phyloP scores from a whole-genome alignment of 2,329 filamentous ascomycete genomes.

The Metarhizium robertsii region DNA sequence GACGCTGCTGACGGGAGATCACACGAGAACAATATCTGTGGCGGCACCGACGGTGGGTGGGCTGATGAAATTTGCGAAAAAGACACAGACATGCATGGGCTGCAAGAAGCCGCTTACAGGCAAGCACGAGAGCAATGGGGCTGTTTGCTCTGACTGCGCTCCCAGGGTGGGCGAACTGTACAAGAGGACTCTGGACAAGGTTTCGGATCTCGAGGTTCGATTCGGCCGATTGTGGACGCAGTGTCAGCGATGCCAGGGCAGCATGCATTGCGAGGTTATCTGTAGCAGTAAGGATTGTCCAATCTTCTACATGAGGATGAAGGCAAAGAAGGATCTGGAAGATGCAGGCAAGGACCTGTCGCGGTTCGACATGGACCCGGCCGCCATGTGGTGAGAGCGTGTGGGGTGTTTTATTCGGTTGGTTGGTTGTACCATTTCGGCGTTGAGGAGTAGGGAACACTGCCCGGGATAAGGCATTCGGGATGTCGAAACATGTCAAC shows the following conservation, averaged over 20 bases:
- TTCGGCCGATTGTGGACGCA: conserved; percentile 96
- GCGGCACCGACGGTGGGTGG: conserved; percentile 86
- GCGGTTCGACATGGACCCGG: conserved; percentile 80
- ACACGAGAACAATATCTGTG: conserved; percentile 89
- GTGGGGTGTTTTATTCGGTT: neutral
- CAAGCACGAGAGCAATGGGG: conserved; percentile 71
- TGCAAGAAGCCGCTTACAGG: conserved; percentile 91
- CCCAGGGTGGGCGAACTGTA: conserved; percentile 87
- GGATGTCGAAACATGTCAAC: neutral
- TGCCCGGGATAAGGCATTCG: neutral
- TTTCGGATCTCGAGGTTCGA: conserved; percentile 84
- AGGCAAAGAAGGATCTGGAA: conserved; percentile 97
- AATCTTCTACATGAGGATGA: conserved; percentile 99
- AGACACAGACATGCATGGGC: conserved; percentile 96
- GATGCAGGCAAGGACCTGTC: conserved; percentile 84
- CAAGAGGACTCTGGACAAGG: conserved; percentile 78
- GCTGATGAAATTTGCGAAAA: conserved; percentile 97
- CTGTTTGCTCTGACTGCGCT: conserved; percentile 79
- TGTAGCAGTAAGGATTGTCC: conserved; percentile 94
- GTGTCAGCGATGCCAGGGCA: conserved; percentile 94
- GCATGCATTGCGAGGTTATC: conserved; percentile 97
- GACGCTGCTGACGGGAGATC: conserved; percentile 79
- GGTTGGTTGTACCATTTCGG: neutral
- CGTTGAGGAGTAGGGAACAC: neutral
- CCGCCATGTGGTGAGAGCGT: conserved; percentile 45